Percentiles rank a stretch among this genome's conserved stretches.
Evolutionary conservation across 2,329 filamentous ascomycete genomes (phyloP).

Genomic region (Ceratocystiopsis sp.): DNA sequence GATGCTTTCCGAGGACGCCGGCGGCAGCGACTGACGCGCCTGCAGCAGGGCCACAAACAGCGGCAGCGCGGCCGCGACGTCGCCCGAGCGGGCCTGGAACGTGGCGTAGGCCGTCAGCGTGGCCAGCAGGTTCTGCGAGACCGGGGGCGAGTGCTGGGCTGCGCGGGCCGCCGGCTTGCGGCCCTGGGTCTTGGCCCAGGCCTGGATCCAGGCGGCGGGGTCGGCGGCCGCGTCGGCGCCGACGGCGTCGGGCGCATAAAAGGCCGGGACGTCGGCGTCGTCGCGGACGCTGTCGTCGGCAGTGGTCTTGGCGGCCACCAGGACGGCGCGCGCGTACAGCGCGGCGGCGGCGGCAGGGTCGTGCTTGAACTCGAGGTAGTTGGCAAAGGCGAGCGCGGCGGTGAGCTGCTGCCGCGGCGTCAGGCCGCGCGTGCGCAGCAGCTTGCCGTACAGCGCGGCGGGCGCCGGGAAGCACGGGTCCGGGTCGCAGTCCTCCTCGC

Average conservation of each 20-base stretch:
- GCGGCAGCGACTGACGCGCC: conserved; percentile 47
- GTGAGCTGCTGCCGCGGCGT: conserved; percentile 62
- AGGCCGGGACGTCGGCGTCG: conserved; percentile 1
- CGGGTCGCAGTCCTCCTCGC: conserved; percentile 65
- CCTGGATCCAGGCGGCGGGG: conserved; percentile 1
- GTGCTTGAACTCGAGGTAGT: conserved; percentile 68
- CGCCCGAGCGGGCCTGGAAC: conserved; percentile 54
- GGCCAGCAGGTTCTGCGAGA: conserved; percentile 53
- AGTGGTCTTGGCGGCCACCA: neutral
- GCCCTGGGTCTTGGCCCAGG: conserved; percentile 11
- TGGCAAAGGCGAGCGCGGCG: conserved; percentile 66
- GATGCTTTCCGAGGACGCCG: too few species aligned
- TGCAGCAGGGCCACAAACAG: conserved; percentile 74
- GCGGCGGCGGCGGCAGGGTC: conserved; percentile 8
- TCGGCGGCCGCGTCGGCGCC: conserved; percentile 4
- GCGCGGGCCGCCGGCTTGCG: conserved; percentile 10
- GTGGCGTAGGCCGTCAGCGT: conserved; percentile 63
- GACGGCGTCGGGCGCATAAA: too few species aligned
- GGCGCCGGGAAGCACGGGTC: conserved; percentile 51
- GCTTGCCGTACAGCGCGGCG: conserved; percentile 63
- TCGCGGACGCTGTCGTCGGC: neutral
- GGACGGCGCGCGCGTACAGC: conserved; percentile 6
- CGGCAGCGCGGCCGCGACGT: conserved; percentile 55
- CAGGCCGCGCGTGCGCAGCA: conserved; percentile 68
- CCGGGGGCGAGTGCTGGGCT: conserved; percentile 27